Base-by-base conservation (phyloP, 805 yeast genomes). In the Kuraishia ogatae region DNA sequence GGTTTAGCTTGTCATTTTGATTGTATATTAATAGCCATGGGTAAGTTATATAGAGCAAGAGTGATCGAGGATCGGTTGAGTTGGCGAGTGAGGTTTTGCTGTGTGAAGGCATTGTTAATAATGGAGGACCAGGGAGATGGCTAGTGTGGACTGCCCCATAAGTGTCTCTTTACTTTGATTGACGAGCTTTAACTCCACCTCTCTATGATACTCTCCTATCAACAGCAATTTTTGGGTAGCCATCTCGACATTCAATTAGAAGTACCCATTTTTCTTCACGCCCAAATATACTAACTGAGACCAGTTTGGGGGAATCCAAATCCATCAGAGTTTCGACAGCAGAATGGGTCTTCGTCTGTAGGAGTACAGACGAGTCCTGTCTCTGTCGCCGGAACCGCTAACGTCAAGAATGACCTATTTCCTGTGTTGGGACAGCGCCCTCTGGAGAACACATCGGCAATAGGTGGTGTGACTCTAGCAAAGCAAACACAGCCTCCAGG, bases 391-490 rank as follows among this genome's bases (percentile, higher is more conserved):
- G 43, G 43, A 35, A 35, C 49, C 22, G 57, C 48, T 23, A 21
- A 58, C 7, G 54, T 50, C 17, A 60, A 54, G 39, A 59, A 56
- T 47, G 68, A 64, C 10, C 64, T 65, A 39, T 66, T 63, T 51
- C 71, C 70, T 15, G 65, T 64, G 17, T 57, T 65, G 48, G 68
- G 67, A 17, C 54, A 50, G 51, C 50, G 35, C 13, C 48, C 22
- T 35, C 13, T 24, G 10, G 54, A 62, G 11, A 39, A 57, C 15
- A 39, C 53, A 10, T 39, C 48, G 19, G 43, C 51, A 17, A 26
- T 35, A 48, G 20, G 50, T 35, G 43, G 43, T 13, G 43, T 35
- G 17, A 35, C 43, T 17, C 43, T 17, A 35, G 13, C 43, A 35
- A 35, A 35, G 43, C 43, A 35, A 35, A 13, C 13, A 35, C 43